Conservation (phyloP, 768 basidiomycete species). For the Symmetrospora coprosmae region DNA sequence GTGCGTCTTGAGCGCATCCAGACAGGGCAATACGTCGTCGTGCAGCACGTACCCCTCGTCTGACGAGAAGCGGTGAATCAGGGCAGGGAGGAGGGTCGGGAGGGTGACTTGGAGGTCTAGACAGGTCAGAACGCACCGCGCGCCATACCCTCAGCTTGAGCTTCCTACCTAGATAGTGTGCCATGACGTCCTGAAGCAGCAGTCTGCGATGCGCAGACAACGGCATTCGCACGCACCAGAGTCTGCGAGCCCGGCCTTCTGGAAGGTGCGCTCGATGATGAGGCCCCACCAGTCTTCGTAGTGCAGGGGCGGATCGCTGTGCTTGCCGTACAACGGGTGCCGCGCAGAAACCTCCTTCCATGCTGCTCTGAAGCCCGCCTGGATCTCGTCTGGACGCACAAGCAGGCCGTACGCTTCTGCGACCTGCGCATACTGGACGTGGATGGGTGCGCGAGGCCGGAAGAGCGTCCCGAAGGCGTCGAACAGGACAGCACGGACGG, state of each 20-base stretch:
- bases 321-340: conserved; percentile 6
- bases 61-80: conserved; percentile 17
- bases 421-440: conserved; percentile 19
- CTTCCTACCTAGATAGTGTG: neutral
- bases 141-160: neutral
- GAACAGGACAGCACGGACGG: neutral
- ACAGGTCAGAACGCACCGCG: neutral
- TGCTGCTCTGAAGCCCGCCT: conserved; percentile 1
- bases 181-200: neutral
- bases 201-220: neutral
- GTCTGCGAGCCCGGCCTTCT: conserved; percentile 8
- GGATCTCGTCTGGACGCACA: conserved; percentile 18
- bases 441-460: conserved; percentile 18
- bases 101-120: conserved; percentile 19
- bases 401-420: conserved; percentile 14
- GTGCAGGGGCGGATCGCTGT: conserved; percentile 15
- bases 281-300: conserved; percentile 20
- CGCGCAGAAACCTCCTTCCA: neutral
- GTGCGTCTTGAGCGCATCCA: neutral
- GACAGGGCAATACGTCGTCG: conserved; percentile 6
- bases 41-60: neutral
- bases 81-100: conserved; percentile 13
- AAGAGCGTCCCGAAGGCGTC: conserved; percentile 23
- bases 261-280: conserved; percentile 11
- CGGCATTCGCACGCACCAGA: neutral